Evolutionary conservation across 495 filamentous ascomycete genomes (phyloP), one percentile per base, ranked within the genome.

Genomic region (Aspergillus panamensis): DNA sequence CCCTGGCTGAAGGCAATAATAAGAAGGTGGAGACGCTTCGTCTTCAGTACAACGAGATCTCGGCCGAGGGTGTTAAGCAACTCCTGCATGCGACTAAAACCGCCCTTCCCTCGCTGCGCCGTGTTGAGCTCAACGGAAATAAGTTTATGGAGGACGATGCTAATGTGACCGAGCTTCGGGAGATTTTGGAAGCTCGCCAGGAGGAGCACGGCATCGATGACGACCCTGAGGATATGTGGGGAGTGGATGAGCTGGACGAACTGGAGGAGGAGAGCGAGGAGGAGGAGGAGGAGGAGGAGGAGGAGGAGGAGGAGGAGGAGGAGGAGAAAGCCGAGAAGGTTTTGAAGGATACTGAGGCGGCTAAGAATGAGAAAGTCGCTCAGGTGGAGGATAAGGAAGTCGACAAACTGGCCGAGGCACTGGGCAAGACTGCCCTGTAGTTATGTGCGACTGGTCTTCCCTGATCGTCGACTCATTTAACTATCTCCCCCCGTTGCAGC

Each of bases 11-110:
- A 68, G 91, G 88, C 20, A 82, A 82, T 61, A 96, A 96, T 71
- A 70, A 73, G 61, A 87, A 85, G 70, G 75, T 97, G 12, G 80
- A 93, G 76, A 85, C 85, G 7, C 74, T 97, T 63, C 82, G 90
- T 58, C 71, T 96, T 58, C 93, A 97, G 72, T 97, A 89, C 80
- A 96, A 97, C 78, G 94, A 98, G 57, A 92, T 98, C 64, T 89
- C 87, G 45, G 73, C 85, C 0, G 78, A 82, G 55, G 86, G 87
- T 37, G 72, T 96, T 39, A 84, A 87, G 69, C 81, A 79, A 6
- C 75, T 98, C 48, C 78, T 84, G 19, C 75, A 81, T 30, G 87
- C 87, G 1, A 80, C 83, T 13, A 82, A 84, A 68, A 76, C 78
- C 14, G 72, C 70, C 0, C 77, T 97, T n/a, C 89, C 87, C 0